Base-by-base conservation (phyloP, 495 filamentous ascomycete species). In the Haplographium delicatum region DNA sequence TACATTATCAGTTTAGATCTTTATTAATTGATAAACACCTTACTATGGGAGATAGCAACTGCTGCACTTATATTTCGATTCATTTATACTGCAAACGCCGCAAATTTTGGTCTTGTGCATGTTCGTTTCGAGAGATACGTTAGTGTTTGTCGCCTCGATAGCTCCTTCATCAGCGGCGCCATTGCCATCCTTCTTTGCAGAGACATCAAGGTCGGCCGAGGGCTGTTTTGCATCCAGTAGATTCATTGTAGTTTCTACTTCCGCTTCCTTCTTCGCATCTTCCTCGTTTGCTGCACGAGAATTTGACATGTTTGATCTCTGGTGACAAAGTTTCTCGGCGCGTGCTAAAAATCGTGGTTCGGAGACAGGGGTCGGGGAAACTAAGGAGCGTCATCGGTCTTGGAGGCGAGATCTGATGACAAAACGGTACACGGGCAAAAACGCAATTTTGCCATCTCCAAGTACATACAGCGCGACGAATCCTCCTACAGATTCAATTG, bases 51-150 rank as follows among this genome's bases (percentile, higher is more conserved):
- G 52, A n/a, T 59, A 62, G 59, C 83, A 87, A 25, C 71, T 73
- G 2, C 79, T 76, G 65, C 83, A 87, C 44, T 83, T 83, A 62
- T 86, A 86, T 60, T 81, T 85, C 22, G 67, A 73, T 19, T 65
- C 62, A 38, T 82, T 69, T 42, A 64, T 65, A 43, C 72, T 66
- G 65, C 83, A 87, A 15, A 86, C 76, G 52, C 73, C 73, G 56
- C 83, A 87, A 3, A 69, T 19, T 30, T 59, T 65, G 9, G 22
- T 47, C 4, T 46, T 50, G 2, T 27, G 18, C 5, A 34, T 19
- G 37, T 16, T 20, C 8, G 18, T 24, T 24, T 43, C 20, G 26
- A 18, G 23, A 15, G 18, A 23, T 20, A 23, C 35, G 4, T 15
- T 16, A 16, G 20, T 18, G 11, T 33, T 1, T 35, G 34, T 7